phyloP scores from a whole-genome alignment of 495 filamentous ascomycete species.

The Alectoria sarmentosa region DNA sequence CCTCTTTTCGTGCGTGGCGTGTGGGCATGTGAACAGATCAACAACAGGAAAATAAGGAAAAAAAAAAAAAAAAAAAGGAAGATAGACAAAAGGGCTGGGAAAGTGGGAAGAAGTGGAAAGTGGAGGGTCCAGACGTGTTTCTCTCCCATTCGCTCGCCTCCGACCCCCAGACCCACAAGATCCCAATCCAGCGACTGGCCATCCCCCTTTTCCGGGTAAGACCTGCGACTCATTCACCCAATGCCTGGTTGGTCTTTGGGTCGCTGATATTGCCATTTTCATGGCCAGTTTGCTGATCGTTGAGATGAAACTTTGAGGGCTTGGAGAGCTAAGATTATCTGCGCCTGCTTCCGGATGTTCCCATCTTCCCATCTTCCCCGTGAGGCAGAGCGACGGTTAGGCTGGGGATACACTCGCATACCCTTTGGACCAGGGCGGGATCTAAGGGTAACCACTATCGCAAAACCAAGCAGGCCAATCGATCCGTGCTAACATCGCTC shows the following conservation, averaged over 20 bases:
- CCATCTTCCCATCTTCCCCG: conserved; percentile 1
- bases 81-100: neutral
- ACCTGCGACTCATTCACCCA: conserved; percentile 1
- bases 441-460: conserved; percentile 17
- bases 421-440: conserved; percentile 11
- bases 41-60: neutral
- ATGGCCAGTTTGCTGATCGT: too few species aligned
- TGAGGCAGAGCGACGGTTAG: conserved; percentile 15
- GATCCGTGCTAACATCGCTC: neutral
- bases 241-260: too few species aligned
- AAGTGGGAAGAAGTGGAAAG: neutral
- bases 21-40: neutral
- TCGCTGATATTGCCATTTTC: too few species aligned
- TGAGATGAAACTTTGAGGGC: neutral
- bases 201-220: neutral
- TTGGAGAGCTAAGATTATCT: conserved; percentile 1
- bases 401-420: conserved; percentile 13
- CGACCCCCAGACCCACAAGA: neutral
- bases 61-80: neutral
- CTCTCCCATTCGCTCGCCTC: conserved; percentile 13
- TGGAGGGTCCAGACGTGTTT: conserved; percentile 8
- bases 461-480: neutral
- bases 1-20: neutral
- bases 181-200: conserved; percentile 14
- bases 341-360: conserved; percentile 9